Evolutionary conservation across 2,329 filamentous ascomycete species (phyloP).

Genomic region (Phaeomoniella chlamydospora): DNA sequence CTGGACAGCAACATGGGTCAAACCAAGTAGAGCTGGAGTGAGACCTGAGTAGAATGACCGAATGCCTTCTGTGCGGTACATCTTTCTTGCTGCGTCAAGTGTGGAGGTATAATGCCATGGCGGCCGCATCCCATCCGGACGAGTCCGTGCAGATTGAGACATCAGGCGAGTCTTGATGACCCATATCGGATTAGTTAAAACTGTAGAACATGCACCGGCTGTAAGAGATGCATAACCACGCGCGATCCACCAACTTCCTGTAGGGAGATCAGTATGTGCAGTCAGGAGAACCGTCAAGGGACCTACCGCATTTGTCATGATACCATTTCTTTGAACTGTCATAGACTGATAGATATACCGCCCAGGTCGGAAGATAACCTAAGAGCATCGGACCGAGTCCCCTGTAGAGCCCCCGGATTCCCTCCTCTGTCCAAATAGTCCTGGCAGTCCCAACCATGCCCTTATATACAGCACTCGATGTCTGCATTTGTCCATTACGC

Average conservation of each 20-base stretch:
- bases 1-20: slow-evolving; percentile 92
- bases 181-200: slow-evolving; percentile 96
- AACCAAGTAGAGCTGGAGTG: slow-evolving; percentile 75
- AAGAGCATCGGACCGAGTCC: slow-evolving; percentile 88
- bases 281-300: background rate
- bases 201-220: slow-evolving; percentile 81
- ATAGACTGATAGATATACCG: slow-evolving; percentile 94
- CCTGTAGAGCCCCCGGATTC: slow-evolving; percentile 78
- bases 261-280: too few species aligned
- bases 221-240: slow-evolving; percentile 83
- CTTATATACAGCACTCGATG: slow-evolving; percentile 53
- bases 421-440: slow-evolving; percentile 79
- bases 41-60: slow-evolving; percentile 90
- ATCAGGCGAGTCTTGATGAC: slow-evolving; percentile 97
- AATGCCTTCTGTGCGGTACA: slow-evolving; percentile 84
- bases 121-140: slow-evolving; percentile 33
- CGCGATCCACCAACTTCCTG: slow-evolving; percentile 62
- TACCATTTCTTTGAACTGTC: slow-evolving; percentile 71
- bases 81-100: slow-evolving; percentile 82
- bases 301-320: slow-evolving; percentile 45
- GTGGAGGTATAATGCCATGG: slow-evolving; percentile 83
- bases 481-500: slow-evolving; percentile 20
- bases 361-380: slow-evolving; percentile 95
- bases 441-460: slow-evolving; percentile 76
- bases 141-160: slow-evolving; percentile 60